Evolutionary conservation across 805 yeast genomes (phyloP), one percentile per base, ranked within the genome.

Genomic region (Candida jianshihensis): DNA sequence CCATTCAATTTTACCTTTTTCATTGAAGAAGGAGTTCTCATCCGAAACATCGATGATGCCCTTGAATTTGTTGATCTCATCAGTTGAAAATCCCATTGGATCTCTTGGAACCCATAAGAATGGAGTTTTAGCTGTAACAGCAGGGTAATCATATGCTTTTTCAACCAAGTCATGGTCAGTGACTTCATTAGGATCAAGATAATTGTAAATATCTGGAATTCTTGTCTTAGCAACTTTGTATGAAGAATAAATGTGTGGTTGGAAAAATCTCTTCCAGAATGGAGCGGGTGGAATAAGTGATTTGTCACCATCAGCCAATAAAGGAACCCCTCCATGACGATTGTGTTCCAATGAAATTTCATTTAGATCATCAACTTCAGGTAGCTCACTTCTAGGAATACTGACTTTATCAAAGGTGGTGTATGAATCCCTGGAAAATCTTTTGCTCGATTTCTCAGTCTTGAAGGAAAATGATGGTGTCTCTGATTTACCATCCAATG

Each of bases 31-130:
- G 1, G 96, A 75, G 46, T 81, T 79, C 32, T 70, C 77, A 54
- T 88, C 95, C 37, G 75, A 66, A 34, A 84, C 76, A 14, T 71
- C 68, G 33, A 87, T 73, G 7, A 76, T 65, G 1, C 67, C 70
- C 16, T 63, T 56, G 35, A 85, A 68, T 29, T 74, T 64, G 27
- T 70, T 71, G 17, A 83, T 78, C 48, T 80, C 77, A 12, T 51
- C 54, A 2, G 66, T 60, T 1, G 95, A 82, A 48, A 86, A 71
- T 2, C 97, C 97, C 73, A 77, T 75, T 9, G 85, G 81, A 57
- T 90, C 98, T 39, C 66, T 65, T n/a, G 97, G 94, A 51, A 90
- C 75, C 98, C 98, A 90, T 16, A 90, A 62, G n/a, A 68, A 66
- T 2, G 95, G 95, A 47, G 84, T 72, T 31, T 66, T 57, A 0